Conservation (phyloP, 2,329 filamentous ascomycete genomes). For the Alternaria ethzedia region DNA sequence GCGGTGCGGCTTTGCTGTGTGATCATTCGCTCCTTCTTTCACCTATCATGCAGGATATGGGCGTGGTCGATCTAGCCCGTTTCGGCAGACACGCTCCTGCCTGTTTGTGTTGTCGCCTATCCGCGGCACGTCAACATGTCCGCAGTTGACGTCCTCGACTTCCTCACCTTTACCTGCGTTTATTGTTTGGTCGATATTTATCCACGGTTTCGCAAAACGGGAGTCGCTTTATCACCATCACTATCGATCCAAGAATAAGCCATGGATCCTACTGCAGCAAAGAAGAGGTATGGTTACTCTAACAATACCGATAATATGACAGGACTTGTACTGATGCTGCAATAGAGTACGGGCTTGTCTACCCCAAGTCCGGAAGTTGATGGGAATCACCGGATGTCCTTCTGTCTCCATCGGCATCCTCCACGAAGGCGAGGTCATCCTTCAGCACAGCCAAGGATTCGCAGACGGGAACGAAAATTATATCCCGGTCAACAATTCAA, state of each 20-base stretch:
- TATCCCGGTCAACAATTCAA: neutral
- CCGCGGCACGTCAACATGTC: neutral
- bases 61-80: neutral
- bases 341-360: neutral
- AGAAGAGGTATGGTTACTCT: neutral
- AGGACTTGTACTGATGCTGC: neutral
- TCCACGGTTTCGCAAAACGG: neutral
- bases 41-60: neutral
- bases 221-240: neutral
- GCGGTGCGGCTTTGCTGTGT: neutral
- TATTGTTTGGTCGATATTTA: neutral
- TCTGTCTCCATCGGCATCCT: neutral
- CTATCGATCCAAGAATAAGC: neutral
- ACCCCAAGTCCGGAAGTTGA: neutral
- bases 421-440: neutral
- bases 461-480: no score
- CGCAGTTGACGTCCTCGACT: neutral
- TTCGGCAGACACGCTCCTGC: neutral
- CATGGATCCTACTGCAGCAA: neutral
- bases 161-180: neutral
- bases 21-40: neutral
- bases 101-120: neutral
- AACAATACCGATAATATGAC: fast-evolving
- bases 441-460: neutral
- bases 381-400: neutral